Evolutionary conservation across 1,284 basidiomycete genomes (phyloP).

Genomic region (Cryptococcus sp.): DNA sequence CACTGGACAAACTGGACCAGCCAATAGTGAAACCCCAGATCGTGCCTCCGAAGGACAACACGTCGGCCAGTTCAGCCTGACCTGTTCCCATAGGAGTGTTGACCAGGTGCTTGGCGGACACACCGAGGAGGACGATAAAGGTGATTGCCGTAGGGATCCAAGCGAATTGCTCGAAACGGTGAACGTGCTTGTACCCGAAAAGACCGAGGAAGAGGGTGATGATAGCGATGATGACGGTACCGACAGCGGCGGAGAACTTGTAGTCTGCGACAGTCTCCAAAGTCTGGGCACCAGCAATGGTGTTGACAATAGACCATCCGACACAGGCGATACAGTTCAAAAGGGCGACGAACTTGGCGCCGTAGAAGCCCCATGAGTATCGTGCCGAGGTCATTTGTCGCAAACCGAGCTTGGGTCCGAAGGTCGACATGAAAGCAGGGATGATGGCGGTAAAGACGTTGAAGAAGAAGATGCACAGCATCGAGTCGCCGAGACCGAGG

Average conservation of each 20-base stretch:
- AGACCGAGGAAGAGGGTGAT: slow-evolving; percentile 54
- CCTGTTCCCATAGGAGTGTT: slow-evolving; percentile 40
- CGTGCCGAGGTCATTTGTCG: slow-evolving; percentile 53
- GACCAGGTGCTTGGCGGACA: slow-evolving; percentile 38
- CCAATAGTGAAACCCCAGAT: slow-evolving; percentile 44
- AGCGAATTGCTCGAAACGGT: slow-evolving; percentile 50
- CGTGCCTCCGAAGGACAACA: slow-evolving; percentile 49
- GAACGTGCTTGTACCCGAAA: slow-evolving; percentile 56
- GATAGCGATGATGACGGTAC: slow-evolving; percentile 49
- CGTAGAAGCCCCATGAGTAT: slow-evolving; percentile 52
- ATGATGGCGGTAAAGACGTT: slow-evolving; percentile 27
- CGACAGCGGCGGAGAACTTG: slow-evolving; percentile 44
- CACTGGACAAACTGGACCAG: slow-evolving; percentile 50
- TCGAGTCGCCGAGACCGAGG: slow-evolving; percentile 39
- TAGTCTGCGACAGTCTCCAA: slow-evolving; percentile 44
- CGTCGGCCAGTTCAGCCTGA: slow-evolving; percentile 39
- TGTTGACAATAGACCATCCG: slow-evolving; percentile 52
- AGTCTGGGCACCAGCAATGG: slow-evolving; percentile 49
- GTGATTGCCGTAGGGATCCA: slow-evolving; percentile 56
- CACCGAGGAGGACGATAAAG: slow-evolving; percentile 49
- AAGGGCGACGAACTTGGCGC: slow-evolving; percentile 39
- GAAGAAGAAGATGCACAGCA: slow-evolving; percentile 44
- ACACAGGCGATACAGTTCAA: slow-evolving; percentile 48
- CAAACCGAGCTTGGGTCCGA: slow-evolving; percentile 47
- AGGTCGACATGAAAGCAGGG: slow-evolving; percentile 42